Evolutionary conservation across 1,139 yeast genomes (phyloP).

Genomic region (Candida anutae): DNA sequence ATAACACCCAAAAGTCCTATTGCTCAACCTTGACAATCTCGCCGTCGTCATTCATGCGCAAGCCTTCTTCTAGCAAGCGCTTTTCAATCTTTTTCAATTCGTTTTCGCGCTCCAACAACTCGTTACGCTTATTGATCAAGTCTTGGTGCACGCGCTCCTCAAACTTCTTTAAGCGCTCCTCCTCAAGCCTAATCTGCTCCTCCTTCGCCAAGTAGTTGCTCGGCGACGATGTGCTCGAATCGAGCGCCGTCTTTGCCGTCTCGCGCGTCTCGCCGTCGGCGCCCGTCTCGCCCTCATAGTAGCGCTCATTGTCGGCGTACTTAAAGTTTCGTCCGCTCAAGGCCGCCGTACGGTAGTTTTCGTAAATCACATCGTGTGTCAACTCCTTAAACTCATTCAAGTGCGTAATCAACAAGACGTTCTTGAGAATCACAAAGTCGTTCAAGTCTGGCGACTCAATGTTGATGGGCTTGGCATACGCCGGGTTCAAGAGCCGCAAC

Average conservation of each 20-base stretch:
- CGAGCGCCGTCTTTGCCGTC: slow-evolving; percentile 5
- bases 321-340: slow-evolving; percentile 43
- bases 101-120: slow-evolving; percentile 78
- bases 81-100: slow-evolving; percentile 81
- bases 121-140: slow-evolving; percentile 74
- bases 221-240: slow-evolving; percentile 6
- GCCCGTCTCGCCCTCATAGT: slow-evolving; percentile 10
- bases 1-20: too few relatives aligned
- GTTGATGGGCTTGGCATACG: slow-evolving; percentile 30
- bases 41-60: slow-evolving; percentile 10
- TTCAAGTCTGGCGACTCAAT: slow-evolving; percentile 51
- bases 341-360: slow-evolving; percentile 64
- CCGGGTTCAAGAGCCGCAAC: slow-evolving; percentile 30
- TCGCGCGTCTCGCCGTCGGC: slow-evolving; percentile 12
- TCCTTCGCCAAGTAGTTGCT: slow-evolving; percentile 53
- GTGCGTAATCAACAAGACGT: slow-evolving; percentile 68
- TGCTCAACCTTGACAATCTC: neutral
- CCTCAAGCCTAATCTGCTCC: slow-evolving; percentile 74
- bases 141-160: slow-evolving; percentile 89
- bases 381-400: slow-evolving; percentile 66
- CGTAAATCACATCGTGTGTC: slow-evolving; percentile 62
- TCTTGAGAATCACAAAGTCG: slow-evolving; percentile 59
- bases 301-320: slow-evolving; percentile 15
- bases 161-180: slow-evolving; percentile 68
- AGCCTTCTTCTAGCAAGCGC: slow-evolving; percentile 54